These are phyloP conservation scores for Moricandia arvensis DNA, from an alignment of 345 rosid genomes.

Conservation along the genomic window DNA sequence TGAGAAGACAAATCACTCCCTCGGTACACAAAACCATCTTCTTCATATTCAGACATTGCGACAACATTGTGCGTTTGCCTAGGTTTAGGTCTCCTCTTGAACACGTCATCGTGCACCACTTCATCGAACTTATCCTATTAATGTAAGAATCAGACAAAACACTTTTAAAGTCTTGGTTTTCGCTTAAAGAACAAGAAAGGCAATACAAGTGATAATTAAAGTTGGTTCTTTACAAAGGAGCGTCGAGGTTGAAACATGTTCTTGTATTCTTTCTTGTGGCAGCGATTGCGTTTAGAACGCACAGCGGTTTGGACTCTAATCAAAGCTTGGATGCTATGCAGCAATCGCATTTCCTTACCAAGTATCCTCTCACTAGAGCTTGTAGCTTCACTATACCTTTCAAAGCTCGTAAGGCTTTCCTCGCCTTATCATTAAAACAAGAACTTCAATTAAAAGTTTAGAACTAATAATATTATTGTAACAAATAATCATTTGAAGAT, in stretches of 20 bases:
- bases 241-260: conserved; percentile 38
- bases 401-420: conserved; percentile 76
- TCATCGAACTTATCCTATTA: conserved; percentile 41
- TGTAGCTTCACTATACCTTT: conserved; percentile 77
- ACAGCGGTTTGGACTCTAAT: conserved; percentile 61
- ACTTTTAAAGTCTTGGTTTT: conserved; percentile 42
- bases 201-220: not conserved
- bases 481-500: not conserved
- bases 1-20: conserved; percentile 37
- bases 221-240: conserved; percentile 45
- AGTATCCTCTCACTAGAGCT: conserved; percentile 76
- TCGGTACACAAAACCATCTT: conserved; percentile 36
- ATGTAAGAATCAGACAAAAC: conserved; percentile 1
- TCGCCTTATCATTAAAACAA: conserved; percentile 44
- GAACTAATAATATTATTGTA: no score
- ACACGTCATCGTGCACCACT: conserved; percentile 17
- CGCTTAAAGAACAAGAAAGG: conserved; percentile 13
- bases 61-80: conserved; percentile 32
- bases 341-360: conserved; percentile 74
- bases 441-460: not conserved
- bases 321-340: conserved; percentile 67
- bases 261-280: conserved; percentile 46
- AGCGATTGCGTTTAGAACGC: conserved; percentile 48
- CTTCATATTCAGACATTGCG: conserved; percentile 43
- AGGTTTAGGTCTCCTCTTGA: conserved; percentile 40